phyloP scores from a whole-genome alignment of 2,329 filamentous ascomycete species.

The Juglanconis oblonga region DNA sequence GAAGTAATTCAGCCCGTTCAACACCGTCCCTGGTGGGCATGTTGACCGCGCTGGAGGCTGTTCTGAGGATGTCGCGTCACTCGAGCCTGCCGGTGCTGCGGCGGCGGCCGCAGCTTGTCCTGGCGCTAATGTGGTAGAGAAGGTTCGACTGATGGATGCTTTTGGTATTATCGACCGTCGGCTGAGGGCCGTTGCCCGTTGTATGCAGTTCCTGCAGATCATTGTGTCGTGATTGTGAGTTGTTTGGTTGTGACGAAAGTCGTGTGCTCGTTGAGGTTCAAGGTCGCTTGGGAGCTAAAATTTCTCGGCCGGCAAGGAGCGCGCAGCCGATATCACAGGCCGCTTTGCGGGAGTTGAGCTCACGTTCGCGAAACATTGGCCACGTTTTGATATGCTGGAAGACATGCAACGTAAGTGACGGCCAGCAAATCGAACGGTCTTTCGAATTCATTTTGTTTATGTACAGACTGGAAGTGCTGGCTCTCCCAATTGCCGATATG shows the following conservation, averaged over 20 bases:
- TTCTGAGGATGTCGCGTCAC: conserved; percentile 22
- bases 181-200: conserved; percentile 37
- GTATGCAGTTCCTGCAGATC: conserved; percentile 49
- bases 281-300: conserved; percentile 15
- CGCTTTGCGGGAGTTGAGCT: background rate
- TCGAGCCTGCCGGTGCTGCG: conserved; percentile 18
- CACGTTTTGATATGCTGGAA: background rate
- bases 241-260: conserved; percentile 15
- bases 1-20: conserved; percentile 74
- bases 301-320: conserved; percentile 17
- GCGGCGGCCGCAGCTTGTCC: conserved; percentile 30
- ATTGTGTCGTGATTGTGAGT: conserved; percentile 31
- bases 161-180: conserved; percentile 23
- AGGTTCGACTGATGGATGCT: conserved; percentile 29
- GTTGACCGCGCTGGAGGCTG: conserved; percentile 37
- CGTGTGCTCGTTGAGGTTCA: conserved; percentile 3
- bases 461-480: background rate
- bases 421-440: background rate
- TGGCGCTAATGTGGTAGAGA: conserved; percentile 36
- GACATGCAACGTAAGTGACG: background rate
- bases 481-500: conserved; percentile 1
- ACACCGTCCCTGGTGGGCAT: conserved; percentile 64
- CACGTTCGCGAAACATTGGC: background rate
- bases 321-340: background rate
- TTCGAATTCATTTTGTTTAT: background rate